phyloP scores from a whole-genome alignment of 768 basidiomycete species.

The Trametes elegans region DNA sequence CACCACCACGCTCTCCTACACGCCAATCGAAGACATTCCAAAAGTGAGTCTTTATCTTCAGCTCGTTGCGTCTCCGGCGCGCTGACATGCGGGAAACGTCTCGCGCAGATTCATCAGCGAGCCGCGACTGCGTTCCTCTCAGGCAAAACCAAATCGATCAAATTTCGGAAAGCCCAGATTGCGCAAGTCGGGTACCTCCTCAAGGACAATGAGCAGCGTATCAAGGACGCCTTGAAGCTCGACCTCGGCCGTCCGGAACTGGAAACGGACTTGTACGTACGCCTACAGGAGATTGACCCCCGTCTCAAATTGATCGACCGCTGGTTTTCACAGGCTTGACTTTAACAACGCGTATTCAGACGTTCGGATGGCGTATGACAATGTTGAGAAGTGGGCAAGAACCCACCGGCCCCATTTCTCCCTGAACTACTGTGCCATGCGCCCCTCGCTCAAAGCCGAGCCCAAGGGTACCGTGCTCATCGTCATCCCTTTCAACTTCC shows the following conservation, averaged over 20 bases:
- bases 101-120: slow-evolving; percentile 49
- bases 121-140: slow-evolving; percentile 58
- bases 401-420: slow-evolving; percentile 55
- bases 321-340: slow-evolving; percentile 51
- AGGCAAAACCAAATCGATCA: slow-evolving; percentile 65
- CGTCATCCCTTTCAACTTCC: slow-evolving; percentile 77
- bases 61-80: no score
- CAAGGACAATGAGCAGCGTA: slow-evolving; percentile 64
- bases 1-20: background rate
- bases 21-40: background rate
- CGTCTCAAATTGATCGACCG: background rate
- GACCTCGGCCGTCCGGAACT: slow-evolving; percentile 65
- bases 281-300: background rate
- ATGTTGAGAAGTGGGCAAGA: slow-evolving; percentile 74
- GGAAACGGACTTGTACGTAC: slow-evolving; percentile 53
- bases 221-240: slow-evolving; percentile 53
- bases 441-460: slow-evolving; percentile 67
- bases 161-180: slow-evolving; percentile 72
- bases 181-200: slow-evolving; percentile 71
- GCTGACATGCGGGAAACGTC: background rate
- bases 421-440: slow-evolving; percentile 55
- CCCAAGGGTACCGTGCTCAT: slow-evolving; percentile 74
- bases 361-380: slow-evolving; percentile 50
- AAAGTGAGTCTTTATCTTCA: no score
- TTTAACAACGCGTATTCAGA: slow-evolving; percentile 52